These are phyloP conservation scores for Suillus clintonianus DNA, from an alignment of 768 basidiomycete genomes.

Conservation along the genomic window DNA sequence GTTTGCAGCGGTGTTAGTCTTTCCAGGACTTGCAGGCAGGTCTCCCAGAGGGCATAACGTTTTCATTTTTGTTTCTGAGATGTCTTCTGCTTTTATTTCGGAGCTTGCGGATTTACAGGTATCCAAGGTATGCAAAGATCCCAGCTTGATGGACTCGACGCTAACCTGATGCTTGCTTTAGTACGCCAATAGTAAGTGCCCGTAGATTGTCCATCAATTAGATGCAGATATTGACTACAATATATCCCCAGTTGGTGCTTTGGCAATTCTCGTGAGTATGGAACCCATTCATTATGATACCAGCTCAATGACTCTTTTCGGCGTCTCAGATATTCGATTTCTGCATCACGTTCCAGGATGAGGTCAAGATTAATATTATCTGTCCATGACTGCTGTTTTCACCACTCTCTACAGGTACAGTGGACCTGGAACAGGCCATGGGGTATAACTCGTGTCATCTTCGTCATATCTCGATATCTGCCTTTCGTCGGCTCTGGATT, in stretches of 20 bases:
- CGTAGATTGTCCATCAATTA: neutral
- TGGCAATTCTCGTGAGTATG: slow-evolving; percentile 17
- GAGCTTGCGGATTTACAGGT: slow-evolving; percentile 15
- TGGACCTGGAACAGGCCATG: slow-evolving; percentile 22
- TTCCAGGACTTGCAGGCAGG: neutral
- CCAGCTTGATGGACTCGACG: neutral
- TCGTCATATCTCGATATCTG: slow-evolving; percentile 21
- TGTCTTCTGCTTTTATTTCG: slow-evolving; percentile 2
- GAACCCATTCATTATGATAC: neutral
- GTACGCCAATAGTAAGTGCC: slow-evolving; percentile 16
- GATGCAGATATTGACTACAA: neutral
- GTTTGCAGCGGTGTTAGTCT: neutral
- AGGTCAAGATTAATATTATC: neutral
- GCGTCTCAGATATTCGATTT: slow-evolving; percentile 9
- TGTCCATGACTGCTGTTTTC: neutral
- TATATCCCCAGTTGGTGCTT: slow-evolving; percentile 13
- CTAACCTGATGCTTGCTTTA: neutral
- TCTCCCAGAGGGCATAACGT: neutral
- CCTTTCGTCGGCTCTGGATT: slow-evolving; percentile 15
- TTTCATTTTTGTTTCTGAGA: neutral
- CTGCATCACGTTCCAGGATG: slow-evolving; percentile 10
- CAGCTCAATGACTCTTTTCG: neutral
- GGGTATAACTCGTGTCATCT: slow-evolving; percentile 14
- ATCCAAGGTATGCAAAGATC: slow-evolving; percentile 8
- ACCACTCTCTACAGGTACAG: slow-evolving; percentile 9